phyloP scores from a whole-genome alignment of 805 yeast genomes.

The Scheffersomyces ergatensis region DNA sequence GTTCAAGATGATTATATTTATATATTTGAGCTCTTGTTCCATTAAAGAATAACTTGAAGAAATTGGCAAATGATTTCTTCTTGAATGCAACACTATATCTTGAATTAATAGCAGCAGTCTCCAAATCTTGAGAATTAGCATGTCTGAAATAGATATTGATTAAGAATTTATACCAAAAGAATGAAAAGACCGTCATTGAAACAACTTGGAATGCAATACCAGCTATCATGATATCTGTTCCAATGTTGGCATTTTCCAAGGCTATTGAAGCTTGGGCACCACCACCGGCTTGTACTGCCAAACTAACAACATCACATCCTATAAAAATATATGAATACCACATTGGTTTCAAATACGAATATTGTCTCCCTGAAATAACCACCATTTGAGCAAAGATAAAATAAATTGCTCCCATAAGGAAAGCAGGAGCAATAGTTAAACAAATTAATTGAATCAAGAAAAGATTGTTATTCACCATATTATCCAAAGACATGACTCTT shows the following conservation, averaged over 20 bases:
- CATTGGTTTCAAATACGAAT: constrained; percentile 34
- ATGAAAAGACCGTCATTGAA: constrained; percentile 32
- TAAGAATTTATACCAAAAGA: constrained; percentile 32
- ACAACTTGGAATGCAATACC: constrained; percentile 35
- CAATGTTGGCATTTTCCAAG: constrained; percentile 18
- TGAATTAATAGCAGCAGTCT: constrained; percentile 13
- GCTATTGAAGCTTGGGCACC: constrained; percentile 34
- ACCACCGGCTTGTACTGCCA: constrained; percentile 36
- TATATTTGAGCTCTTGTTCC: constrained; percentile 16
- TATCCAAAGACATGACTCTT: constrained; percentile 25
- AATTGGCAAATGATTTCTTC: constrained; percentile 21
- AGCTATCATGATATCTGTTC: constrained; percentile 34
- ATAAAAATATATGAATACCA: constrained; percentile 41
- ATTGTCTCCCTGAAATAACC: constrained; percentile 31
- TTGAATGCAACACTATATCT: no score
- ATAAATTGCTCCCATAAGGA: constrained; percentile 39
- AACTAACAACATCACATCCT: constrained; percentile 29
- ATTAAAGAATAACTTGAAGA: constrained; percentile 26
- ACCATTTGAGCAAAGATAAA: constrained; percentile 36
- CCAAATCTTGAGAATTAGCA: constrained; percentile 5
- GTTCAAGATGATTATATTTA: constrained; percentile 20
- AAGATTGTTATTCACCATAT: constrained; percentile 15
- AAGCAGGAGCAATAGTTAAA: constrained; percentile 38
- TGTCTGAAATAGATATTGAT: constrained; percentile 24
- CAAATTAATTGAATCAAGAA: constrained; percentile 28